phyloP scores from a whole-genome alignment of 495 filamentous ascomycete genomes.

The Aspergillus ostianus region DNA sequence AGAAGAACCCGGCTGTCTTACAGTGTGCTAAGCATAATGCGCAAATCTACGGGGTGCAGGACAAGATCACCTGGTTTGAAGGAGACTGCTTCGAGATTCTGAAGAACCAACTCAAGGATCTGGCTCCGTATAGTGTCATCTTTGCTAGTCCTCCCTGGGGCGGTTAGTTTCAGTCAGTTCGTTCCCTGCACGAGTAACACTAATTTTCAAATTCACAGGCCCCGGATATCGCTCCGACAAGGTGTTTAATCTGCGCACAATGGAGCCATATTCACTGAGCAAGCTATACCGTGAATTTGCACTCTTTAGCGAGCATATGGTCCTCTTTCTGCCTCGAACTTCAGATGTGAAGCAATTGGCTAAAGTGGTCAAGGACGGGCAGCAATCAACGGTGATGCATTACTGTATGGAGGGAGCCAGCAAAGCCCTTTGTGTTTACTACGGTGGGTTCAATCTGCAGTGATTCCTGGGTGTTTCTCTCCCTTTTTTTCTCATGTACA shows the following conservation, averaged over 20 bases:
- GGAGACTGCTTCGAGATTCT: slow-evolving; percentile 77
- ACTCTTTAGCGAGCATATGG: slow-evolving; percentile 51
- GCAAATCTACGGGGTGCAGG: slow-evolving; percentile 74
- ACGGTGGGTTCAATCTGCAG: slow-evolving; percentile 43
- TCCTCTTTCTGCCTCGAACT: slow-evolving; percentile 83
- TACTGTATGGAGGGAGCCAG: slow-evolving; percentile 90
- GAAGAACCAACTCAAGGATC: slow-evolving; percentile 46
- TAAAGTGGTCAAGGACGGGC: slow-evolving; percentile 49
- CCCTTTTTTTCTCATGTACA: slow-evolving; percentile 1
- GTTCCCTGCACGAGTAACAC: not conserved
- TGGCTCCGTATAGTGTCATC: slow-evolving; percentile 58
- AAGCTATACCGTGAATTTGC: slow-evolving; percentile 60
- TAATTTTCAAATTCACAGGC: slow-evolving; percentile 40
- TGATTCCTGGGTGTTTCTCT: slow-evolving; percentile 12
- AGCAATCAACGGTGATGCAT: slow-evolving; percentile 71
- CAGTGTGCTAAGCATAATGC: slow-evolving; percentile 93
- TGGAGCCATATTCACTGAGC: slow-evolving; percentile 79
- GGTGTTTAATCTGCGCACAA: slow-evolving; percentile 80
- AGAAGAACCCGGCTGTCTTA: slow-evolving; percentile 72
- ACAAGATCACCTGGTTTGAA: slow-evolving; percentile 78
- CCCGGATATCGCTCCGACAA: slow-evolving; percentile 73
- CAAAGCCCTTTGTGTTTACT: slow-evolving; percentile 65
- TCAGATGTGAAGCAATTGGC: slow-evolving; percentile 85
- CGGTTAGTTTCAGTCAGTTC: slow-evolving; percentile 45
- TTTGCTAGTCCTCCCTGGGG: slow-evolving; percentile 97